Percentiles rank a stretch among this genome's conserved stretches.
Conservation (phyloP, 192 early-diverging fungal genomes). For the Coemansia sp. region DNA sequence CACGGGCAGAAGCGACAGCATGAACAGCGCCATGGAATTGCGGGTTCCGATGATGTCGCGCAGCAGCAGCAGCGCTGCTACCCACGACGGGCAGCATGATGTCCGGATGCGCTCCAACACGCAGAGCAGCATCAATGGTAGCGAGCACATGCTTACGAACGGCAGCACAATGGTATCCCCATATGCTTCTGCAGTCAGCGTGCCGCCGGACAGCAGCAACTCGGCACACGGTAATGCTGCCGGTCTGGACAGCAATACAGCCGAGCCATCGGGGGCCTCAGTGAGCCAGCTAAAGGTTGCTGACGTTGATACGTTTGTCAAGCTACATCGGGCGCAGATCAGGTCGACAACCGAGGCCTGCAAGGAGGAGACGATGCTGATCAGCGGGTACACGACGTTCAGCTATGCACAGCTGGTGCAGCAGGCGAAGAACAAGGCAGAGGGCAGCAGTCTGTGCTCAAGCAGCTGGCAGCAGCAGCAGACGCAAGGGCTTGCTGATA, state of each 20-base stretch:
- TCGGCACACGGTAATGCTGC: slow-evolving; percentile 6
- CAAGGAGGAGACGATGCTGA: slow-evolving; percentile 64
- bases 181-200: slow-evolving; percentile 17
- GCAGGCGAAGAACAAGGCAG: slow-evolving; percentile 26
- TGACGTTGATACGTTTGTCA: slow-evolving; percentile 63
- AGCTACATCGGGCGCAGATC: slow-evolving; percentile 65
- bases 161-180: slow-evolving; percentile 2
- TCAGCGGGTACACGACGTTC: slow-evolving; percentile 44
- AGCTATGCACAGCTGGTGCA: slow-evolving; percentile 37
- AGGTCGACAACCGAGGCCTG: slow-evolving; percentile 61
- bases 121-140: slow-evolving; percentile 24
- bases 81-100: slow-evolving; percentile 1
- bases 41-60: slow-evolving; percentile 18
- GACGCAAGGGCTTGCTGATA: slow-evolving; percentile 38
- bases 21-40: not conserved
- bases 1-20: not conserved
- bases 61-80: slow-evolving; percentile 12
- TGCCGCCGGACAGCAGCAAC: slow-evolving; percentile 18
- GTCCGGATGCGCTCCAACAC: slow-evolving; percentile 33
- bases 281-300: slow-evolving; percentile 30
- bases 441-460: slow-evolving; percentile 7
- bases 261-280: slow-evolving; percentile 6
- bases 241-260: slow-evolving; percentile 10
- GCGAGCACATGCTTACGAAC: slow-evolving; percentile 17
- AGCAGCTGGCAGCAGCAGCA: slow-evolving; percentile 44